Percentiles rank a stretch among this genome's conserved stretches.
phyloP scores from a whole-genome alignment of 768 basidiomycete genomes.

The Phanerochaete sordida region DNA sequence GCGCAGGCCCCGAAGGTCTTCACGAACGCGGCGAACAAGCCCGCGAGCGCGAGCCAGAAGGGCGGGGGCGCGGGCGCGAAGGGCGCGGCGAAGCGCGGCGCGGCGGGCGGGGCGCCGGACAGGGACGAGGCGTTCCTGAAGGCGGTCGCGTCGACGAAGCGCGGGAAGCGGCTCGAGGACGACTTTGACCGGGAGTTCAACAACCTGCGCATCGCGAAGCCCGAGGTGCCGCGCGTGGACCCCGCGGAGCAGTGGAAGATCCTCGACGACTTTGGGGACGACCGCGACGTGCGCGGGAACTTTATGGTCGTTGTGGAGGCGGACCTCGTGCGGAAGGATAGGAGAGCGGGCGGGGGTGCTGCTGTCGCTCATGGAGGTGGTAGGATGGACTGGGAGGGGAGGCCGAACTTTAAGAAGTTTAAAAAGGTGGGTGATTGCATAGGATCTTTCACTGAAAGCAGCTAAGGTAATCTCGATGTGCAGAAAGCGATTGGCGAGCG shows the following conservation, averaged over 20 bases:
- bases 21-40: slow-evolving; percentile 19
- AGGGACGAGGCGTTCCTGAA: slow-evolving; percentile 67
- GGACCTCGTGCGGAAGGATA: slow-evolving; percentile 44
- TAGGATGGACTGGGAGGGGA: slow-evolving; percentile 42
- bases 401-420: slow-evolving; percentile 76
- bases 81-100: too few relatives aligned
- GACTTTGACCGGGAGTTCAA: slow-evolving; percentile 79
- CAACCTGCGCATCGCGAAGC: slow-evolving; percentile 66
- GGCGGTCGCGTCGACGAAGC: slow-evolving; percentile 70
- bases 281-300: slow-evolving; percentile 60
- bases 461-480: slow-evolving; percentile 19
- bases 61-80: too few relatives aligned
- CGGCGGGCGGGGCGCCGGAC: slow-evolving; percentile 50
- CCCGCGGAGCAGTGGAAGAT: slow-evolving; percentile 53
- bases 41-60: slow-evolving; percentile 11
- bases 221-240: slow-evolving; percentile 47
- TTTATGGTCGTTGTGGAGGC: slow-evolving; percentile 78
- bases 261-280: slow-evolving; percentile 64
- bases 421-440: slow-evolving; percentile 47
- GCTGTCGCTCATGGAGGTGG: slow-evolving; percentile 19
- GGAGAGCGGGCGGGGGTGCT: not conserved
- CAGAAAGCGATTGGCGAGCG: slow-evolving; percentile 28
- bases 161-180: slow-evolving; percentile 64
- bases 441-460: slow-evolving; percentile 5
- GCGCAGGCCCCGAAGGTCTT: slow-evolving; percentile 23